These are phyloP conservation scores for Lipomyces kockii DNA, from an alignment of 805 yeast species.

Conservation along the genomic window DNA sequence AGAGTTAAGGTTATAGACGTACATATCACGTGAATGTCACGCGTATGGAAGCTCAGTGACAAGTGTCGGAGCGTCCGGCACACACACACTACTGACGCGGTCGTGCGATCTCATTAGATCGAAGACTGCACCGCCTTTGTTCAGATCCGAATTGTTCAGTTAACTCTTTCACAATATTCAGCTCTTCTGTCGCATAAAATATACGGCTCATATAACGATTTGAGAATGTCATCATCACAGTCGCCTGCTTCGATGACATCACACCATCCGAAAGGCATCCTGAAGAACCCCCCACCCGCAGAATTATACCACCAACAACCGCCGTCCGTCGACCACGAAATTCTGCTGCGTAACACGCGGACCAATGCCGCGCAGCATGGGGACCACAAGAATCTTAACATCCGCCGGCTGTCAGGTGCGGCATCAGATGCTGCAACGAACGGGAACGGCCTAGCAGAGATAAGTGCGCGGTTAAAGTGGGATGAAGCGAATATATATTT, in stretches of 20 bases:
- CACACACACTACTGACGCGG: no score
- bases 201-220: background rate
- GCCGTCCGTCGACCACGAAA: constrained; percentile 29
- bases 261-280: constrained; percentile 27
- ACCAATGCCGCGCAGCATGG: constrained; percentile 25
- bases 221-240: background rate
- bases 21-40: background rate
- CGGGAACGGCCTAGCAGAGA: background rate
- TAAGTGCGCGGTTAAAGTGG: constrained; percentile 55
- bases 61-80: background rate
- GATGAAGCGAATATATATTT: constrained; percentile 75
- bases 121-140: background rate
- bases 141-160: background rate
- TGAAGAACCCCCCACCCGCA: constrained; percentile 31
- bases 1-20: background rate
- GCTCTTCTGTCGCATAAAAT: background rate
- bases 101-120: no score
- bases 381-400: constrained; percentile 20
- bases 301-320: constrained; percentile 23
- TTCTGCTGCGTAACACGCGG: constrained; percentile 25
- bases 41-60: background rate
- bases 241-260: background rate
- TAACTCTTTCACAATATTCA: background rate
- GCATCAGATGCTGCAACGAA: background rate
- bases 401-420: constrained; percentile 14